Conservation (phyloP, 805 yeast genomes). For the Debaryomyces maramus region DNA sequence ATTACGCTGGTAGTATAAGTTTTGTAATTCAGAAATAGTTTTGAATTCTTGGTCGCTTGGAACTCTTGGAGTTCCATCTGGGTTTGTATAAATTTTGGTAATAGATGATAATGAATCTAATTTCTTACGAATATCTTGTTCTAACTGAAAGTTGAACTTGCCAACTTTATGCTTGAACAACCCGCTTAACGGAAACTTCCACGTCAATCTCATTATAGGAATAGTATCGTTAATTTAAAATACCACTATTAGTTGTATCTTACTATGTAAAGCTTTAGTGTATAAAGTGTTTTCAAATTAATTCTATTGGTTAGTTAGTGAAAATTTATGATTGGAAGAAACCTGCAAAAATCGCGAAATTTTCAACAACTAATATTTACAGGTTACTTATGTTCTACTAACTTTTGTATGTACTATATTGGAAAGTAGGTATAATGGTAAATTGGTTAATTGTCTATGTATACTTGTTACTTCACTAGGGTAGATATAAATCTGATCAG, state of each 20-base stretch:
- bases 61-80: conserved; percentile 71
- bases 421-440: conserved; percentile 5
- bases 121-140: conserved; percentile 60
- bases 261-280: background rate
- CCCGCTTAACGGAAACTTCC: conserved; percentile 40
- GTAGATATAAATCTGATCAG: too few relatives aligned
- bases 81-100: conserved; percentile 65
- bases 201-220: conserved; percentile 40
- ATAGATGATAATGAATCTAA: conserved; percentile 65
- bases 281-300: conserved; percentile 16
- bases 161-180: conserved; percentile 39
- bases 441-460: too few relatives aligned
- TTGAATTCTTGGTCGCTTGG: conserved; percentile 72
- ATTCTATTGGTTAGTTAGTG: conserved; percentile 22
- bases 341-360: conserved; percentile 8
- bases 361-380: background rate
- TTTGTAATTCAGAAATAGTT: conserved; percentile 68
- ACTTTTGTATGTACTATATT: background rate
- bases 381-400: background rate
- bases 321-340: conserved; percentile 8
- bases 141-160: conserved; percentile 49
- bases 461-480: too few relatives aligned
- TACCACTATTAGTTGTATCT: conserved; percentile 2
- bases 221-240: conserved; percentile 1
- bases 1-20: conserved; percentile 56